Base-by-base conservation (phyloP, 176 grass and related monocot species). In the Raddia distichophylla region DNA sequence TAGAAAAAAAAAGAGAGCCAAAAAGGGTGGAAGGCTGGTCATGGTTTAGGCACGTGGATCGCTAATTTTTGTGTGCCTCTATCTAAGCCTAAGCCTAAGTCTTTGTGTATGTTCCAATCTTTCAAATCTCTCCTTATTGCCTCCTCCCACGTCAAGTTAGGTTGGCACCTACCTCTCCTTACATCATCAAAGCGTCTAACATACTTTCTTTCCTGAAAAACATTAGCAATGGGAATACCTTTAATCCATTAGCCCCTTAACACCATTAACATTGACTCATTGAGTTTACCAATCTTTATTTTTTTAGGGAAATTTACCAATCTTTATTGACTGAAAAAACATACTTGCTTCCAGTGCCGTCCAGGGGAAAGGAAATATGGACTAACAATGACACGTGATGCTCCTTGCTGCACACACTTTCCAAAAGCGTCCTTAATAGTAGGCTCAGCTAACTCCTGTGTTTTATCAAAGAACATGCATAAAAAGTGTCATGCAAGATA, bases 351-450 rank as follows among this genome's bases (percentile, higher is more conserved):
- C 92, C 96, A 98, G 84, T 98, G 93, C 2, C 92, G 76, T 78
- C 96, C 90, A 75, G 96, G 92, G 17, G 91, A 95, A 76, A 98
- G 96, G 76, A 98, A 98, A 86, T 95, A 98, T 60, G 90, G 96
- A 82, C 89, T 95, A 52, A 93, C 68, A 69, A 98, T 86, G 80
- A 98, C 27, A 7, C 80, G 84, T 12, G 84, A 88, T 27, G 90
- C 96, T 73, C 96, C 96, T 81, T 88, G 81, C 64, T 91, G 74
- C 40, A 98, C 86, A 82, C 96, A 98, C 79, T 83, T 85, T 83
- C 76, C 62, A 80, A 98, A 98, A 77, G 96, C 92, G 82, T 91
- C 90, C 57, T 81, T 91, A 72, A 98, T 95, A 55, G 74, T 79
- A 88, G 96, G 96, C 64, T 89, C 90, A 50, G 90, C 89, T 37